Evolutionary conservation across 768 basidiomycete genomes (phyloP), one percentile per base, ranked within the genome.

Genomic region (Favolaschia claudopus): DNA sequence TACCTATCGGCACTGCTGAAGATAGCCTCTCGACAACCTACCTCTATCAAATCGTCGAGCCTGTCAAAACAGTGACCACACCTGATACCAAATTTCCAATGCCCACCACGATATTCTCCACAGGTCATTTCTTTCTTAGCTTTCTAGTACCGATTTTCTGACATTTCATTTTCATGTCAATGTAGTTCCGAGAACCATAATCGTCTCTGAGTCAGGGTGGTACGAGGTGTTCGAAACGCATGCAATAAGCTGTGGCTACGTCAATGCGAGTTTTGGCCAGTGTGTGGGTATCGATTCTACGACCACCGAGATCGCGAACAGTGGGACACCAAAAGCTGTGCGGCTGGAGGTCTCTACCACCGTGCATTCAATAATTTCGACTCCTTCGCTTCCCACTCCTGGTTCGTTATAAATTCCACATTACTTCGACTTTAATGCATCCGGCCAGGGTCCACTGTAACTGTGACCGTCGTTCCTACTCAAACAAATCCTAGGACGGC

Each of bases 191-290:
- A 27, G 51, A 31, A 53, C 51, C 17, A 43, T 53, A 15, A 31
- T 53, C 22, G 51, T 19, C 31, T 42, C 39, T 3, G 51, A 27
- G 5, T 53, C 51, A 6, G 51, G 51, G n/a, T 53, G 51, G 51
- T 38, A 32, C 14, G 39, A 53, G 31, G 3, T 9, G 7, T 40
- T 22, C 24, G n/a, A 14, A 22, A 5, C 50, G 6, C 14, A 36
- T n/a, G n/a, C 10, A n/a, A 53, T 53, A 12, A 10, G 9, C 10
- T 53, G 51, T n/a, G 15, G 31, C 14, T 33, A 31, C 19, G 15
- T 43, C 31, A 29, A 43, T 10, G 15, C 28, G 1, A 17, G 14
- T 8, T 53, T 42, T 19, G 51, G 51, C 7, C 39, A 43, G 13
- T 53, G 40, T 19, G 15, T 20, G 19, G 20, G 43, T 19, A 25